Evolutionary conservation across 495 filamentous ascomycete genomes (phyloP).

Genomic region (Elasticomyces elasticus): DNA sequence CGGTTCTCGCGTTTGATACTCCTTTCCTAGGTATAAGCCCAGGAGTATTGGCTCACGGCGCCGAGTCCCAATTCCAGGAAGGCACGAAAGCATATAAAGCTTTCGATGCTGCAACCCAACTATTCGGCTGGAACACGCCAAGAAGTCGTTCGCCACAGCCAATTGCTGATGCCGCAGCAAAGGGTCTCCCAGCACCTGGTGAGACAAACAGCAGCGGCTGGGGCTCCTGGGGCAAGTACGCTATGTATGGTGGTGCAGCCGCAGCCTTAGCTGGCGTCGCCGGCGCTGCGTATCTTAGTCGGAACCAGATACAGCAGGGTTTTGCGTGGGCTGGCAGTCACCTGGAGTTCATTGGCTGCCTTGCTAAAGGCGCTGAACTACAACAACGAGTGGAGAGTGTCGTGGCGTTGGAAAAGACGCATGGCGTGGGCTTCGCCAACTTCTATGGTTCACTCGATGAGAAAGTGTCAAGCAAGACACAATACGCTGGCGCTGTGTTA

Average conservation of each 20-base stretch:
- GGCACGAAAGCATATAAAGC: slow-evolving; percentile 60
- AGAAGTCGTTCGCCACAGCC: slow-evolving; percentile 4
- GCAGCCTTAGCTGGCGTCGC: slow-evolving; percentile 73
- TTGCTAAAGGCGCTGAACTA: slow-evolving; percentile 69
- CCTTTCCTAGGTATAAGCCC: slow-evolving; percentile 87
- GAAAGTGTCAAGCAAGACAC: slow-evolving; percentile 30
- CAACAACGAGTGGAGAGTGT: slow-evolving; percentile 59
- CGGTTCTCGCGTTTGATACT: slow-evolving; percentile 88
- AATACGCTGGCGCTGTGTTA: slow-evolving; percentile 36
- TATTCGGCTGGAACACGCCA: slow-evolving; percentile 46
- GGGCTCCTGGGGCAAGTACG: slow-evolving; percentile 71
- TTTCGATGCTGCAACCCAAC: slow-evolving; percentile 50
- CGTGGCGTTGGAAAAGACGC: slow-evolving; percentile 32
- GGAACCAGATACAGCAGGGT: slow-evolving; percentile 62
- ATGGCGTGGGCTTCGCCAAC: slow-evolving; percentile 16
- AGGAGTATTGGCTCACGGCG: slow-evolving; percentile 77
- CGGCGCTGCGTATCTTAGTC: slow-evolving; percentile 74
- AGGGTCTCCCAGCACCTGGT: slow-evolving; percentile 25
- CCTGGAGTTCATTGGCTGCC: slow-evolving; percentile 88
- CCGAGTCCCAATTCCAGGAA: slow-evolving; percentile 72
- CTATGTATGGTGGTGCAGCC: slow-evolving; percentile 70
- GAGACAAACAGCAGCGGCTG: slow-evolving; percentile 33
- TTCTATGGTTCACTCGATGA: slow-evolving; percentile 25
- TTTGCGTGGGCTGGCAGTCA: slow-evolving; percentile 78
- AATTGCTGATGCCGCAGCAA: slow-evolving; percentile 16